Percentiles rank a stretch among this genome's conserved stretches.
These are phyloP conservation scores for Neurospora sp. DNA, from an alignment of 495 filamentous ascomycete genomes.

Conservation along the genomic window DNA sequence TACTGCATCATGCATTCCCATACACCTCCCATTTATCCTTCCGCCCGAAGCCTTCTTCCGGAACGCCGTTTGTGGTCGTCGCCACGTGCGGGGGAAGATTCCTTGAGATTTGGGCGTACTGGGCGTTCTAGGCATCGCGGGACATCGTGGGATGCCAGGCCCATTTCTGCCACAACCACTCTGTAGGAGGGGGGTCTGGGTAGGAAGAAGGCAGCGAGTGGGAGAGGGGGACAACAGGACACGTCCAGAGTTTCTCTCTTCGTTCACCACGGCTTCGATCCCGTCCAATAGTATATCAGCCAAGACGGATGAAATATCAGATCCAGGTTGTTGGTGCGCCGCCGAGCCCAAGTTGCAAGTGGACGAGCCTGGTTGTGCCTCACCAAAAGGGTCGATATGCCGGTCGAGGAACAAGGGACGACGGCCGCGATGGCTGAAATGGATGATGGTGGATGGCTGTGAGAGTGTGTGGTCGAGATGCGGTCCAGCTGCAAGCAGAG, in stretches of 20 bases:
- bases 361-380: background rate
- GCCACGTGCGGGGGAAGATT: conserved; percentile 22
- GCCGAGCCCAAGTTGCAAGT: background rate
- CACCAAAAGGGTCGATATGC: background rate
- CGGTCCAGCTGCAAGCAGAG: conserved; percentile 4
- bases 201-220: background rate
- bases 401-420: background rate
- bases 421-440: background rate
- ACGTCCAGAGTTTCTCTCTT: background rate
- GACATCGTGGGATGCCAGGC: background rate
- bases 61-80: conserved; percentile 14
- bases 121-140: conserved; percentile 2
- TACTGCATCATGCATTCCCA: background rate
- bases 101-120: background rate
- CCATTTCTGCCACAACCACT: background rate
- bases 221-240: background rate
- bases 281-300: conserved; percentile 11
- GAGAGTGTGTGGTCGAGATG: background rate
- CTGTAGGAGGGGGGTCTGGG: background rate
- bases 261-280: background rate
- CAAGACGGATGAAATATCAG: conserved; percentile 23
- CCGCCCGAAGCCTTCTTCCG: conserved; percentile 23
- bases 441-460: conserved; percentile 4
- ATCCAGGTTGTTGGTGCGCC: conserved; percentile 11
- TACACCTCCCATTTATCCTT: conserved; percentile 16